Percentiles rank a stretch among this genome's conserved stretches.
phyloP scores from a whole-genome alignment of 1,284 basidiomycete genomes.

The Vanrija sp. region DNA sequence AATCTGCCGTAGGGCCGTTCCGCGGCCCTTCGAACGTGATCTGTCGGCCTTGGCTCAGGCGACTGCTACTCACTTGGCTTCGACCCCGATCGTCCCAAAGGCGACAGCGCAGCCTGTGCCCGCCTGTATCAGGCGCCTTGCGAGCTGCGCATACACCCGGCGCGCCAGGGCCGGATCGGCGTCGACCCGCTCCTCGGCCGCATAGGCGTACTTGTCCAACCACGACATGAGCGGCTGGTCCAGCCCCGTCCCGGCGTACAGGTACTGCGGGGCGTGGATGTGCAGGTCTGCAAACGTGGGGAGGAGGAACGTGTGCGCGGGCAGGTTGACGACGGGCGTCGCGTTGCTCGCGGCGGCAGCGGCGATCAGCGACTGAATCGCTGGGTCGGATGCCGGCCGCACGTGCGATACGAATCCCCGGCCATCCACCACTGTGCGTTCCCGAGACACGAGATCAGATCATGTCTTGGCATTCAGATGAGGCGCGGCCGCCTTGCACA shows the following conservation, averaged over 20 bases:
- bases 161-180: slow-evolving; percentile 58
- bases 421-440: slow-evolving; percentile 53
- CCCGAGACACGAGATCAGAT: background rate
- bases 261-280: slow-evolving; percentile 78
- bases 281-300: slow-evolving; percentile 77
- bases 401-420: slow-evolving; percentile 59
- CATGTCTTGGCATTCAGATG: background rate
- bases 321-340: background rate
- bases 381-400: slow-evolving; percentile 45
- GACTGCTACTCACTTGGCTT: slow-evolving; percentile 62
- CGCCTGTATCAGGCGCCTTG: slow-evolving; percentile 59
- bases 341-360: background rate
- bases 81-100: slow-evolving; percentile 73
- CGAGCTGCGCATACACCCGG: slow-evolving; percentile 64
- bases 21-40: background rate
- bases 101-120: slow-evolving; percentile 72
- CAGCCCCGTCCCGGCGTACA: slow-evolving; percentile 77
- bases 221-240: slow-evolving; percentile 79
- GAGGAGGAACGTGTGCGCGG: slow-evolving; percentile 60
- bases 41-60: background rate
- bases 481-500: slow-evolving; percentile 3
- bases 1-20: background rate
- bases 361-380: slow-evolving; percentile 35
- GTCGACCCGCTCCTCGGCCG: slow-evolving; percentile 71
- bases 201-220: slow-evolving; percentile 71